Conservation (phyloP, 2,329 filamentous ascomycete species). For the Cercospora beticola region DNA sequence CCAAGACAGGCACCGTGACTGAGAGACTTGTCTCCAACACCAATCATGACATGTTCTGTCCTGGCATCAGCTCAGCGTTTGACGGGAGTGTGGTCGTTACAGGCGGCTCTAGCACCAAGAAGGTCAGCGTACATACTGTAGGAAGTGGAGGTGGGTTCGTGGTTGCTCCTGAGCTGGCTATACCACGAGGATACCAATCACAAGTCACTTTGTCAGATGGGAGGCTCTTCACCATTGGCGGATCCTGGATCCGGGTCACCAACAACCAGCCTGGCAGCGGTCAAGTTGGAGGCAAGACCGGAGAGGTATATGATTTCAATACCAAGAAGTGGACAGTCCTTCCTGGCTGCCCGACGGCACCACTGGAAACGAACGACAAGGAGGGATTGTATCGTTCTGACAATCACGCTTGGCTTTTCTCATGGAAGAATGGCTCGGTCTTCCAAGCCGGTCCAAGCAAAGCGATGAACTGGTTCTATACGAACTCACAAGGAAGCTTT, state of each 20-base stretch:
- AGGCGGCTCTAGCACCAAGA: background rate
- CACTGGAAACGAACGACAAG: background rate
- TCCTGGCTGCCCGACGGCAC: background rate
- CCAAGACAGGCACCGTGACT: background rate
- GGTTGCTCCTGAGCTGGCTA: background rate
- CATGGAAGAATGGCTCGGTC: background rate
- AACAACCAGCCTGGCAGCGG: background rate
- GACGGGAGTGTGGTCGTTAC: background rate
- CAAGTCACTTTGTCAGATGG: background rate
- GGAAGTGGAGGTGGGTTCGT: background rate
- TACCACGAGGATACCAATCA: background rate
- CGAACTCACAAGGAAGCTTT: background rate
- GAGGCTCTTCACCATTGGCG: background rate
- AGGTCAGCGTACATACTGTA: background rate
- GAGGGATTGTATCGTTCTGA: background rate
- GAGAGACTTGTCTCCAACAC: background rate
- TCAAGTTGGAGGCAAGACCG: background rate
- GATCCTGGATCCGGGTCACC: background rate
- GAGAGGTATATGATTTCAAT: background rate
- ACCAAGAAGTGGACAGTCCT: background rate
- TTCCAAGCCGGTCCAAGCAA: background rate
- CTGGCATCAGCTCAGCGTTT: background rate
- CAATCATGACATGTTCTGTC: background rate
- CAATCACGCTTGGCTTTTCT: background rate
- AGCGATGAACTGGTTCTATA: background rate